These are phyloP conservation scores for Pisolithus tinctorius DNA, from an alignment of 768 basidiomycete species.

Conservation along the genomic window DNA sequence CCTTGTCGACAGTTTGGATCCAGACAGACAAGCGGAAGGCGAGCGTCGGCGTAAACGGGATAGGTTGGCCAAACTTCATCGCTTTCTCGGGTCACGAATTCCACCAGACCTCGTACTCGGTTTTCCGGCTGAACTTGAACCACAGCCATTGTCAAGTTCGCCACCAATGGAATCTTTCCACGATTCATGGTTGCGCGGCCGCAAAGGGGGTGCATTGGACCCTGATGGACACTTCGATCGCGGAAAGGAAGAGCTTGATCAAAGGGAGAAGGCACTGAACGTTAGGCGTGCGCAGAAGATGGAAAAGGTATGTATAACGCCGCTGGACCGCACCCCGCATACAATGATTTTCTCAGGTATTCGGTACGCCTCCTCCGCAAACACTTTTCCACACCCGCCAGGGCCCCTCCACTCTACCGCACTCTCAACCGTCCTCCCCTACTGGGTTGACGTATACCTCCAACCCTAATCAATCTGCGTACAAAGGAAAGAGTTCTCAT, in stretches of 20 bases:
- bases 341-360: conserved; percentile 45
- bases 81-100: conserved; percentile 79
- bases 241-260: conserved; percentile 62
- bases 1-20: conserved; percentile 41
- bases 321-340: background rate
- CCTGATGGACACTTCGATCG: conserved; percentile 51
- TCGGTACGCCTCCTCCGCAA: conserved; percentile 76
- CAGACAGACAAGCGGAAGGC: conserved; percentile 51
- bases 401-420: conserved; percentile 28
- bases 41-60: conserved; percentile 66
- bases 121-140: conserved; percentile 20
- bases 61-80: conserved; percentile 74
- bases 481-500: conserved; percentile 36
- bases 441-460: conserved; percentile 13
- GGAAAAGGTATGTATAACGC: conserved; percentile 57
- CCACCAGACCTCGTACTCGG: conserved; percentile 64
- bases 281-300: conserved; percentile 79
- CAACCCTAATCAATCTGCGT: conserved; percentile 48
- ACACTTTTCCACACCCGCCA: conserved; percentile 67
- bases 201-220: conserved; percentile 49
- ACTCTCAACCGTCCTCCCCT: conserved; percentile 23
- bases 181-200: conserved; percentile 40
- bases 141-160: conserved; percentile 26
- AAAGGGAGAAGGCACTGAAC: conserved; percentile 70
- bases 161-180: conserved; percentile 22